These are phyloP conservation scores for Fragilaria crotonensis DNA, from an alignment of 108 stramenopile species.

Conservation along the genomic window DNA sequence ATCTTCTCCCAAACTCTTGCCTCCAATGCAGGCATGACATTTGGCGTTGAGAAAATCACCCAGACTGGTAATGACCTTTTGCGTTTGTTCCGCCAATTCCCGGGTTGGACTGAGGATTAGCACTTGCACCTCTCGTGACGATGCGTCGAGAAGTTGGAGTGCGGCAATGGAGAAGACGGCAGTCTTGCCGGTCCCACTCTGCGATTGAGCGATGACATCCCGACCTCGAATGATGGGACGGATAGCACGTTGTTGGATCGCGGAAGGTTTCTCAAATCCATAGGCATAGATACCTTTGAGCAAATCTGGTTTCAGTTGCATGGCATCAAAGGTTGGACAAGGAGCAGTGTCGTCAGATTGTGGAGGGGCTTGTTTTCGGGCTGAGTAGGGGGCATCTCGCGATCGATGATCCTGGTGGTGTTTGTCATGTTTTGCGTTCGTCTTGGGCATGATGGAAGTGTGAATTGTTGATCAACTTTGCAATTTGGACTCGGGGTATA, in stretches of 20 bases:
- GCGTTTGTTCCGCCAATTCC: conserved; percentile 97
- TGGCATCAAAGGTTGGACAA: conserved; percentile 77
- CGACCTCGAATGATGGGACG: conserved; percentile 91
- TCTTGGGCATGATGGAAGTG: no score
- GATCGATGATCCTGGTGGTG: no score
- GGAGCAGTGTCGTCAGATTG: conserved; percentile 43
- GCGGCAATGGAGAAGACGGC: conserved; percentile 94
- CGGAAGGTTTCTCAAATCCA: conserved; percentile 95
- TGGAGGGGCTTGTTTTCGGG: no score
- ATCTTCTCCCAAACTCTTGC: conserved; percentile 92
- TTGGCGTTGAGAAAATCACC: conserved; percentile 98
- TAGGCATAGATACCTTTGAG: conserved; percentile 93
- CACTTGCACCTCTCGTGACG: conserved; percentile 80
- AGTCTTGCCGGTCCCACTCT: conserved; percentile 96
- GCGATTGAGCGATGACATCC: conserved; percentile 96
- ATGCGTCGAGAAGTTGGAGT: conserved; percentile 84
- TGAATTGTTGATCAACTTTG: no score
- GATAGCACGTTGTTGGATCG: conserved; percentile 99
- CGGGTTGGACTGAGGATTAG: conserved; percentile 94
- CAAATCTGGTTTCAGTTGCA: conserved; percentile 72
- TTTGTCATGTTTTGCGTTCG: no score
- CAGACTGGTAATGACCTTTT: conserved; percentile 82
- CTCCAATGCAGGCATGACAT: conserved; percentile 97
- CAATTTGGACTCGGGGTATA: no score
- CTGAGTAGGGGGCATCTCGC: no score